phyloP scores from a whole-genome alignment of 2,329 filamentous ascomycete species.

The Trichoderma afroharzianum region DNA sequence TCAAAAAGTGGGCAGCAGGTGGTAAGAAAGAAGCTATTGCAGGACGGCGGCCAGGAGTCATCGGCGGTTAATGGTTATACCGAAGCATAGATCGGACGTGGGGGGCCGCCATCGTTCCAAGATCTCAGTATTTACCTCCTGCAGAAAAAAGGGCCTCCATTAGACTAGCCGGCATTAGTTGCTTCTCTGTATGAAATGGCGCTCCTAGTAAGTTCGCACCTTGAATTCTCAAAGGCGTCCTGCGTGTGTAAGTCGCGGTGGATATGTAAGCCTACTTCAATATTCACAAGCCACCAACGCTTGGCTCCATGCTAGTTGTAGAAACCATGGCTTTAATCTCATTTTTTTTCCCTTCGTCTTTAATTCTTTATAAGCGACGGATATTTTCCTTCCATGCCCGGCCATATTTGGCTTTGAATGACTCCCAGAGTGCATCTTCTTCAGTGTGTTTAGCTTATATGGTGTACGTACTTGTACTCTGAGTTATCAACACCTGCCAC shows the following conservation, averaged over 20 bases:
- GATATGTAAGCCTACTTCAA: not conserved
- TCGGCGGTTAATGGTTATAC: not conserved
- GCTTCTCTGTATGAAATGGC: not conserved
- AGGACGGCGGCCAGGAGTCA: not conserved
- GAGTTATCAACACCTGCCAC: not conserved
- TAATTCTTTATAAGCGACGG: not conserved
- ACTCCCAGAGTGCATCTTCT: not conserved
- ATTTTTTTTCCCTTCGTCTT: not conserved
- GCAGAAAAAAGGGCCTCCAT: not conserved
- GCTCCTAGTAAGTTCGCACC: not conserved
- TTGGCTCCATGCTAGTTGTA: not conserved
- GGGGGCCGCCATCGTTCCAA: not conserved
- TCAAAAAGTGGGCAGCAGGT: not conserved
- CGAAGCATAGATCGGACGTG: not conserved
- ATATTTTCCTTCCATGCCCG: not conserved
- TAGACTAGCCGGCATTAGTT: not conserved
- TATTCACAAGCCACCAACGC: not conserved
- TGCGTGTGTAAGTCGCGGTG: not conserved
- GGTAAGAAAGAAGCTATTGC: not conserved
- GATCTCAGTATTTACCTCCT: not conserved
- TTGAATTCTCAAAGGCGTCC: not conserved
- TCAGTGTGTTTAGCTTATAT: not conserved
- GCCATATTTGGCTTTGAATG: not conserved
- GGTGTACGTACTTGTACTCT: not conserved
- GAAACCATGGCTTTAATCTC: not conserved